Evolutionary conservation across 257 asterid genomes (phyloP), one percentile per base, ranked within the genome.

Genomic region (Asclepias syriaca): DNA sequence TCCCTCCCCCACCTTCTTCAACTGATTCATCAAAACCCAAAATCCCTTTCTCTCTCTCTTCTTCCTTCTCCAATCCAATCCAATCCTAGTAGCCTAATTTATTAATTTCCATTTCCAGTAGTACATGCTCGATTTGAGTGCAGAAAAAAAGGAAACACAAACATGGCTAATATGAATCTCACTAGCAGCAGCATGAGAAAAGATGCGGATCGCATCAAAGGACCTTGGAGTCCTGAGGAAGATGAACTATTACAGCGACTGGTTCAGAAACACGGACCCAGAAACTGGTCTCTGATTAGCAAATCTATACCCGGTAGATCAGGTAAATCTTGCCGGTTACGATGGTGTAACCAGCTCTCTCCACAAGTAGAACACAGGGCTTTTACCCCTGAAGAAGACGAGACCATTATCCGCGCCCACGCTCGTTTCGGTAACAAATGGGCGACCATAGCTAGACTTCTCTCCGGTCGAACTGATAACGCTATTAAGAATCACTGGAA

Each of bases 341-440:
- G 98, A 34, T 93, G 98, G 98, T 93, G 98, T 80, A 93, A 93
- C 84, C 98, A 93, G 88, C 90, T 93, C 43, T 93, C 96, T 0
- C 98, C 98, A 0, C 96, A 91, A 73, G 98, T 93, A 18, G 93
- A 93, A 81, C 98, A 93, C 81, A 84, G 96, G 40, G 87, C 97
- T 53, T 93, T 93, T 61, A 89, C 97, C 2, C 77, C 90, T 0
- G 92, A 91, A 18, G 98, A 93, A 66, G 98, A 94, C 69, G 89
- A 88, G 12, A 85, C 95, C 15, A 94, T 94, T 21, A 76, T 91
- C 27, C 78, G 89, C 63, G 98, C 98, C 27, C 98, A 89, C 51
- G 92, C 96, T 8, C 80, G 81, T 34, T 89, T 94, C 78, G 98
- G 98, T 3, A 93, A 91, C 84, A 91, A 89, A 77, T 93, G 98